Evolutionary conservation across 148 eudicot species (phyloP).

Genomic region (Nyssa sinensis): DNA sequence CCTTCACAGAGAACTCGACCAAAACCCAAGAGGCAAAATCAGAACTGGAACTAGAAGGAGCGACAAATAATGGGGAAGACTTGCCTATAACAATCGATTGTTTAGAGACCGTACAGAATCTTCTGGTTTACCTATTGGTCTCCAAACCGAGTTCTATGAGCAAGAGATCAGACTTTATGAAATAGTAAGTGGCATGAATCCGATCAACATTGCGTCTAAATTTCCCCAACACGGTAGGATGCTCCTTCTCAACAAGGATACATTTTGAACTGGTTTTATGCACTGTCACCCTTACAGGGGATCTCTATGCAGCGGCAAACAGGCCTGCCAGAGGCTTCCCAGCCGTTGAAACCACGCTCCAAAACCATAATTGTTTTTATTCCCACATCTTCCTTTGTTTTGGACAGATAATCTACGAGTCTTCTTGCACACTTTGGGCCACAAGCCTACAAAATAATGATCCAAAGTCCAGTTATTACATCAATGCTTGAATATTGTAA

Average conservation of each 20-base stretch:
- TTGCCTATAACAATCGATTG: neutral
- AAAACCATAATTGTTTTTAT: constrained; percentile 67
- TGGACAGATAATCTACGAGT: constrained; percentile 67
- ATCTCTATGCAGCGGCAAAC: constrained; percentile 77
- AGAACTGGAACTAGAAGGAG: neutral
- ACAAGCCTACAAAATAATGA: constrained; percentile 57
- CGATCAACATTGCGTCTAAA: neutral
- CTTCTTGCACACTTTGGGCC: constrained; percentile 95
- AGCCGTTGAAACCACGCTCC: constrained; percentile 87
- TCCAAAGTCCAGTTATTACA: neutral
- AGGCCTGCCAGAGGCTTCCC: constrained; percentile 95
- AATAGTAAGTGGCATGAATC: constrained; percentile 6
- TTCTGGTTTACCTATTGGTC: no score
- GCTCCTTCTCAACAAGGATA: neutral
- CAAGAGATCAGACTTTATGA: constrained; percentile 20
- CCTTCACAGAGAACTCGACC: neutral
- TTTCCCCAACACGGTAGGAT: neutral
- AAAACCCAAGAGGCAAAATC: neutral
- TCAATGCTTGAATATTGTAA: no score
- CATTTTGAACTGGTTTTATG: constrained; percentile 9
- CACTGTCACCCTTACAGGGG: constrained; percentile 62
- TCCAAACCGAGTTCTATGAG: neutral
- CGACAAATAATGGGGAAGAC: neutral
- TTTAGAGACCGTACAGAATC: neutral
- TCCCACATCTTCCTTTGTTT: constrained; percentile 50